These are phyloP conservation scores for Diplodia corticola DNA, from an alignment of 2,329 filamentous ascomycete species.

Conservation along the genomic window DNA sequence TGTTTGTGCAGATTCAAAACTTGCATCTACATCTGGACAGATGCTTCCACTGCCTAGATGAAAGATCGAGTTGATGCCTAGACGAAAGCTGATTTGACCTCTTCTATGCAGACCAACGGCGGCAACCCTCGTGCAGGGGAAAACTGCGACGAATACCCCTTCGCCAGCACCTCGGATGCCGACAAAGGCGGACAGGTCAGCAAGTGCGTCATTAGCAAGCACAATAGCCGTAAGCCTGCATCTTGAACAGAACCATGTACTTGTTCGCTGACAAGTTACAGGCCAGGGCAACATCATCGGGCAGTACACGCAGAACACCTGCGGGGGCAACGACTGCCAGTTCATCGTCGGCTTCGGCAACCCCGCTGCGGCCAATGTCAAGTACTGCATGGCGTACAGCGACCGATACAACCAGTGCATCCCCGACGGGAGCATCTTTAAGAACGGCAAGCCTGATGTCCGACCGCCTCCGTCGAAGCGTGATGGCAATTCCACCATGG, in stretches of 20 bases:
- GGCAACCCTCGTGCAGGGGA: neutral
- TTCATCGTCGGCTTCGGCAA: neutral
- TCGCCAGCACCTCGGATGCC: neutral
- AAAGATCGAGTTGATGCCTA: too few relatives aligned
- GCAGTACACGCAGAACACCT: neutral
- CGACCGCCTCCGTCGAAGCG: neutral
- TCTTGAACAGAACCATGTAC: too few relatives aligned
- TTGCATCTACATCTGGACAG: too few relatives aligned
- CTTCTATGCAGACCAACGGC: neutral
- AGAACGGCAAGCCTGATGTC: neutral
- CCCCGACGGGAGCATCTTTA: neutral
- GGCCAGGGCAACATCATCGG: neutral
- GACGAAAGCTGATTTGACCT: neutral
- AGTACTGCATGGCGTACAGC: neutral
- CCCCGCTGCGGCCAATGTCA: neutral
- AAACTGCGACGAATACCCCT: neutral
- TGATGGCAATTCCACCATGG: neutral
- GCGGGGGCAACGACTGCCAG: neutral
- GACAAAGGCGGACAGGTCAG: neutral
- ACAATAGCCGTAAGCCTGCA: constrained; percentile 28
- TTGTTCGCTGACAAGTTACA: neutral
- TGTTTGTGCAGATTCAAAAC: too few relatives aligned
- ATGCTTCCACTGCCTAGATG: too few relatives aligned
- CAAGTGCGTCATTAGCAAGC: constrained; percentile 26
- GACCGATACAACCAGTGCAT: neutral